Evolutionary conservation across 805 yeast genomes (phyloP).

Genomic region (Candida alai): DNA sequence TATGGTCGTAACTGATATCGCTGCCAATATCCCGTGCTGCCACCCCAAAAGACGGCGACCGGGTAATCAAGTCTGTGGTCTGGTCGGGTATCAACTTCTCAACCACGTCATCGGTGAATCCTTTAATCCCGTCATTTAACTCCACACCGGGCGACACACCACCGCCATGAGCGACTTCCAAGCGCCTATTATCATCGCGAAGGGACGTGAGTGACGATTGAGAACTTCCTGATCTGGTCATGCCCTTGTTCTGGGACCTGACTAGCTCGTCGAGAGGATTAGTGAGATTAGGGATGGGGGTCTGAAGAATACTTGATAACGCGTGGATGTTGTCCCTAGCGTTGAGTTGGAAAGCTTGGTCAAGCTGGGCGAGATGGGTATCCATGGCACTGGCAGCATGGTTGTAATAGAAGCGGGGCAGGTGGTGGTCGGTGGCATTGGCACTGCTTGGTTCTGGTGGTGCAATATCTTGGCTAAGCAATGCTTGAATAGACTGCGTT

Average conservation of each 20-base stretch:
- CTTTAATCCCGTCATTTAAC: slow-evolving; percentile 41
- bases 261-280: slow-evolving; percentile 32
- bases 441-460: no score
- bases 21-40: slow-evolving; percentile 19
- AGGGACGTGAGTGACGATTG: slow-evolving; percentile 39
- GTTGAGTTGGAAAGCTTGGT: slow-evolving; percentile 21
- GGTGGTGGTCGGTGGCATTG: slow-evolving; percentile 7
- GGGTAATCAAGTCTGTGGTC: slow-evolving; percentile 1
- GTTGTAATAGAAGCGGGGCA: no score
- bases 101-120: slow-evolving; percentile 37
- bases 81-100: slow-evolving; percentile 27
- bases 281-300: slow-evolving; percentile 17
- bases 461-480: neutral
- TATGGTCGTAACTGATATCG: slow-evolving; percentile 30
- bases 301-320: slow-evolving; percentile 28
- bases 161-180: slow-evolving; percentile 17
- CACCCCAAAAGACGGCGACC: slow-evolving; percentile 3
- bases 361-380: slow-evolving; percentile 30
- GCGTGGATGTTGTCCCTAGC: slow-evolving; percentile 33
- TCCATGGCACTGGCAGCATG: no score
- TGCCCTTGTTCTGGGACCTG: slow-evolving; percentile 20
- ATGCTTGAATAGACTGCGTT: no score
- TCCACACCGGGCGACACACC: slow-evolving; percentile 25
- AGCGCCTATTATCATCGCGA: slow-evolving; percentile 23
- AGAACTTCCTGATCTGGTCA: slow-evolving; percentile 34